Conservation (phyloP, 2,329 filamentous ascomycete genomes). For the Fusarium tanahbumbuense region DNA sequence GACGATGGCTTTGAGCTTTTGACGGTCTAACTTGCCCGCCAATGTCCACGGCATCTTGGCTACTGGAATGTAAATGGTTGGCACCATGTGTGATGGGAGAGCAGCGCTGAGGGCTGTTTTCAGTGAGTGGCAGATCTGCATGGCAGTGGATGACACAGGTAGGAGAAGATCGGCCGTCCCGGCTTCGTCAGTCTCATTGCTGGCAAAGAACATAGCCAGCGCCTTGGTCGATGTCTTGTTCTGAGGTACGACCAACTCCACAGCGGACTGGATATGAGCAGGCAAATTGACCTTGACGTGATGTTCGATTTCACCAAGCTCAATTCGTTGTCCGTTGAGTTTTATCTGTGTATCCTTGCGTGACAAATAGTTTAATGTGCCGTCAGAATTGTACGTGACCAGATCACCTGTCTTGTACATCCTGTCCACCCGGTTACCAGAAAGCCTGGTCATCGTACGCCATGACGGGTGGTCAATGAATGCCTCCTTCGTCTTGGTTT, state of each 20-base stretch:
- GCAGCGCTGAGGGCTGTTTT: slow-evolving; percentile 17
- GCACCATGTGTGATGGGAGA: slow-evolving; percentile 55
- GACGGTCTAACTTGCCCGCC: slow-evolving; percentile 59
- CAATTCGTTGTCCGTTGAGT: slow-evolving; percentile 68
- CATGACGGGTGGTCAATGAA: slow-evolving; percentile 59
- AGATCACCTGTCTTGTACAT: slow-evolving; percentile 64
- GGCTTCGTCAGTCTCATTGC: neutral
- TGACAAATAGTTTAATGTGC: slow-evolving; percentile 58
- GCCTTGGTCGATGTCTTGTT: slow-evolving; percentile 33
- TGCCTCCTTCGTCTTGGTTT: slow-evolving; percentile 18
- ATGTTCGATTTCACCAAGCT: slow-evolving; percentile 59
- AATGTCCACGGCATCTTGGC: slow-evolving; percentile 55
- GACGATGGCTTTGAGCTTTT: slow-evolving; percentile 46
- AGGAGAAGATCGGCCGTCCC: neutral
- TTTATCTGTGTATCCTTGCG: slow-evolving; percentile 71
- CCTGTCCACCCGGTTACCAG: neutral
- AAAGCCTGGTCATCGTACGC: slow-evolving; percentile 40
- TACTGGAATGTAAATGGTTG: slow-evolving; percentile 56
- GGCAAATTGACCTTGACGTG: slow-evolving; percentile 57
- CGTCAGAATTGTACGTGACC: slow-evolving; percentile 56
- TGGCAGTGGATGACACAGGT: slow-evolving; percentile 17
- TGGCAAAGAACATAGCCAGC: slow-evolving; percentile 37
- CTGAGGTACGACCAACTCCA: slow-evolving; percentile 60
- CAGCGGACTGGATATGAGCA: slow-evolving; percentile 54
- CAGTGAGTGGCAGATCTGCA: slow-evolving; percentile 10